phyloP scores from a whole-genome alignment of 306 rosid species.

The Cucurbita argyrosperma region DNA sequence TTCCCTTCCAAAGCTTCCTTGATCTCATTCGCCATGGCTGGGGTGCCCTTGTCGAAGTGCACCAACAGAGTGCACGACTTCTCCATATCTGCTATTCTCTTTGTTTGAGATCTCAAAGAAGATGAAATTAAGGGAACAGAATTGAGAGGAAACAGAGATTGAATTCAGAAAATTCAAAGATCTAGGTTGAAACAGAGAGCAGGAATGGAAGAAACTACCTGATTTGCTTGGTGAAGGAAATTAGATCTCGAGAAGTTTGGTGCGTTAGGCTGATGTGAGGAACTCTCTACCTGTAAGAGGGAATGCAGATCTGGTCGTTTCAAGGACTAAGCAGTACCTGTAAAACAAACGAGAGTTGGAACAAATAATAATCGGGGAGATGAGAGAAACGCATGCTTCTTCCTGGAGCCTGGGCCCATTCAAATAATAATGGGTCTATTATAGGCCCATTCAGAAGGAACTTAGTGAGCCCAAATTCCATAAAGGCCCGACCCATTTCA shows the following conservation, averaged over 20 bases:
- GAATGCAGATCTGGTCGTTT: slow-evolving; percentile 7
- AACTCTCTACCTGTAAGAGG: neutral
- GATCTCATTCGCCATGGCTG: slow-evolving; percentile 83
- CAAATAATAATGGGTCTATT: neutral
- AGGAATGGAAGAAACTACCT: neutral
- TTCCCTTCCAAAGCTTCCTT: slow-evolving; percentile 76
- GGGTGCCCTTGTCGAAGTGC: slow-evolving; percentile 87
- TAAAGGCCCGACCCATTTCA: neutral
- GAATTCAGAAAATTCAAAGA: slow-evolving; percentile 2
- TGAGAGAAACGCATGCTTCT: too few species aligned
- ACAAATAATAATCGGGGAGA: neutral
- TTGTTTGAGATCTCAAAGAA: slow-evolving; percentile 9
- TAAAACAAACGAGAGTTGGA: neutral
- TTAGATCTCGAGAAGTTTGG: slow-evolving; percentile 2
- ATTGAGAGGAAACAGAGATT: neutral
- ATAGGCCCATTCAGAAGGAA: neutral
- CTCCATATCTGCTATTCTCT: slow-evolving; percentile 31
- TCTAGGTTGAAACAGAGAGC: neutral
- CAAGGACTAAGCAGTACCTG: neutral
- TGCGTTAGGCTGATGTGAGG: neutral
- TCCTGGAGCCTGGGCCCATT: neutral
- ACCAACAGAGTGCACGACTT: slow-evolving; percentile 79
- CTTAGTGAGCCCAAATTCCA: neutral
- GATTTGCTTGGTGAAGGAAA: neutral
- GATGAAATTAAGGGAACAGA: neutral